Conservation (phyloP, 805 yeast species). For the Ogataea parapolymorpha region DNA sequence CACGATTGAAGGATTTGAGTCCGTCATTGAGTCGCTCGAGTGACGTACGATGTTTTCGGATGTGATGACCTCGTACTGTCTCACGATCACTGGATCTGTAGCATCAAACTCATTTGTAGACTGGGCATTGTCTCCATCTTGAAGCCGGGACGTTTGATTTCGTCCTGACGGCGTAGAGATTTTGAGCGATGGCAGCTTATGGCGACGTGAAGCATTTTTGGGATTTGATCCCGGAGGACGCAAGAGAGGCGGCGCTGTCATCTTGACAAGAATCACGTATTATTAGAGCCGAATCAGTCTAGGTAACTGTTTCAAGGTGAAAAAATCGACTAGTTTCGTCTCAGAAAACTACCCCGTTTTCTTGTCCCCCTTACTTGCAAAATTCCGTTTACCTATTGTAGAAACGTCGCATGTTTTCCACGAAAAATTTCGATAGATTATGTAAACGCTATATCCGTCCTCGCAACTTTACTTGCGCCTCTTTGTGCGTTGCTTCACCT, state of each 20-base stretch:
- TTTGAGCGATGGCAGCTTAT: slow-evolving; percentile 25
- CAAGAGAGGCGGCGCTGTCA: slow-evolving; percentile 43
- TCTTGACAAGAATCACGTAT: slow-evolving; percentile 6
- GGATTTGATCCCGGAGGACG: slow-evolving; percentile 44
- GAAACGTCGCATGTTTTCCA: slow-evolving; percentile 1
- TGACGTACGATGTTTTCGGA: not conserved
- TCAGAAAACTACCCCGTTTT: not conserved
- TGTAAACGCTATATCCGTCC: not conserved
- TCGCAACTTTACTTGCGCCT: slow-evolving; percentile 8
- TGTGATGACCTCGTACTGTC: not conserved
- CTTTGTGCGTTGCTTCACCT: slow-evolving; percentile 30
- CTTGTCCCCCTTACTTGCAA: slow-evolving; percentile 6
- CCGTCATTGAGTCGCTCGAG: slow-evolving; percentile 10
- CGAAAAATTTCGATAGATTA: not conserved
- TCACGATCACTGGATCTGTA: slow-evolving; percentile 9
- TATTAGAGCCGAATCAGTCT: not conserved
- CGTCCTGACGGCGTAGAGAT: slow-evolving; percentile 19
- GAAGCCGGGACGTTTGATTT: not conserved
- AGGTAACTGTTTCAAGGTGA: not conserved
- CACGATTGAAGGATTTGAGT: slow-evolving; percentile 7
- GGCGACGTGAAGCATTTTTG: slow-evolving; percentile 27
- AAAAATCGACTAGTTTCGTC: not conserved
- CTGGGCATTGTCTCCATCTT: not conserved
- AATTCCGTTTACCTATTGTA: slow-evolving; percentile 8
- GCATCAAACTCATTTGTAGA: slow-evolving; percentile 1